phyloP scores from a whole-genome alignment of 495 filamentous ascomycete species.

The Podospora conica region DNA sequence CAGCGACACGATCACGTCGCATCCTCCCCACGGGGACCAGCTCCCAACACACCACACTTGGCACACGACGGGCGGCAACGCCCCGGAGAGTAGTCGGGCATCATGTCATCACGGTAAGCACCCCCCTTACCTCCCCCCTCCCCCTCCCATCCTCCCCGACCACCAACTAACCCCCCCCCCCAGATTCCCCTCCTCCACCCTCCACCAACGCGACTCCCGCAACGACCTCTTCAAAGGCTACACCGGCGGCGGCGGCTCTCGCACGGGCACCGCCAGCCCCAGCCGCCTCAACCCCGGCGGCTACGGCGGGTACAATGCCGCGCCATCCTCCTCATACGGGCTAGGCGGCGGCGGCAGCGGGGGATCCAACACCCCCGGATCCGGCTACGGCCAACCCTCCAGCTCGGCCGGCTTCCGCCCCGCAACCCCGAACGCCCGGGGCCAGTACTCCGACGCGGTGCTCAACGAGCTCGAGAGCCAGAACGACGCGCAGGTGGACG shows the following conservation, averaged over 20 bases:
- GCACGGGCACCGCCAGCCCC: constrained; percentile 44
- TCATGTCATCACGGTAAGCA: constrained; percentile 4
- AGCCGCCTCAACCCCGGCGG: constrained; percentile 43
- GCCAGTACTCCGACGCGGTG: constrained; percentile 90
- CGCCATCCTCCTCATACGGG: neutral
- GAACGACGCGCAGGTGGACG: constrained; percentile 86
- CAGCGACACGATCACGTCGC: neutral
- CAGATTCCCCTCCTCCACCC: constrained; percentile 56
- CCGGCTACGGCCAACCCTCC: constrained; percentile 9
- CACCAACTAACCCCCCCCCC: constrained; percentile 1
- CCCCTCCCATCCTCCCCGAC: neutral
- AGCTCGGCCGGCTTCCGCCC: constrained; percentile 34
- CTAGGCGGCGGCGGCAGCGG: constrained; percentile 14
- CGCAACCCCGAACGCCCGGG: constrained; percentile 80
- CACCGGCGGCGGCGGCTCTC: constrained; percentile 52
- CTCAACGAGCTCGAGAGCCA: constrained; percentile 91
- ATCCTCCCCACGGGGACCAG: neutral
- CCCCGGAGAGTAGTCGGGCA: neutral
- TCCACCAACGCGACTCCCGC: constrained; percentile 82
- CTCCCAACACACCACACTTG: neutral
- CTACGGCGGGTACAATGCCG: constrained; percentile 49
- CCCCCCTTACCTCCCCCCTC: neutral
- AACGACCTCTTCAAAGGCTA: constrained; percentile 85
- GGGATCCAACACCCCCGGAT: constrained; percentile 14
- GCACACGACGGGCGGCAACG: neutral